Evolutionary conservation across 371 early-diverging fungal species (phyloP), one percentile per base, ranked within the genome.

Genomic region (Mucor velutinosus): DNA sequence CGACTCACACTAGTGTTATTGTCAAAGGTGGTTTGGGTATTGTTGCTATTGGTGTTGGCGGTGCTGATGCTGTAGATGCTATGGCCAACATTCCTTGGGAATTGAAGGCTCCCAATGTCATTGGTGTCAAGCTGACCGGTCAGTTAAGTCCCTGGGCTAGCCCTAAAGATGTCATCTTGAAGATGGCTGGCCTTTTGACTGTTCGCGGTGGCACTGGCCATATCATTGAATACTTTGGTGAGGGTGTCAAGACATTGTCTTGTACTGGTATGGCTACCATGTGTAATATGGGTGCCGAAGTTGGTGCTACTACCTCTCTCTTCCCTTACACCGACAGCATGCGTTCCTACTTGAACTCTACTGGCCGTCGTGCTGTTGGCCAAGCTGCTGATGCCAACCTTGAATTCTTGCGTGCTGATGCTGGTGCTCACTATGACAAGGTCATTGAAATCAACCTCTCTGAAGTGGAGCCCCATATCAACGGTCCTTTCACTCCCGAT

Each of bases 401-500:
- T 15, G 35, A 66, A 12, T 87, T 88, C 64, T 76, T 94, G 58
- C 74, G 78, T 67, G 79, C 81, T 23, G 83, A 86, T 62, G 69
- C 85, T 19, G 83, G 76, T 17, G 65, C 75, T 41, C 60, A 74
- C 58, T 98, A 97, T 78, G 98, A 98, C 78, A 89, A 92, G 71
- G 83, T 97, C 47, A 90, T 98, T 64, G 97, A 98, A 73, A 87
- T 98, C 69, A 89, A 98, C 73, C 85, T 98, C 55, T 87, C 86
- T 59, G 84, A 89, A 57, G 81, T 98, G 56, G 98, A 97, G 79
- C 97, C 98, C 21, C 93, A 95, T 69, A 91, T 97, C 84, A 98
- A 97, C 79, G 98, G 98, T 7, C 97, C 97, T 2, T 97, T 97
- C 80, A 97, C 97, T 45, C 97, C 97, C 32, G 98, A 98, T 78